Evolutionary conservation across 164 flowering plant species (phyloP).

Genomic region (Malania oleifera): DNA sequence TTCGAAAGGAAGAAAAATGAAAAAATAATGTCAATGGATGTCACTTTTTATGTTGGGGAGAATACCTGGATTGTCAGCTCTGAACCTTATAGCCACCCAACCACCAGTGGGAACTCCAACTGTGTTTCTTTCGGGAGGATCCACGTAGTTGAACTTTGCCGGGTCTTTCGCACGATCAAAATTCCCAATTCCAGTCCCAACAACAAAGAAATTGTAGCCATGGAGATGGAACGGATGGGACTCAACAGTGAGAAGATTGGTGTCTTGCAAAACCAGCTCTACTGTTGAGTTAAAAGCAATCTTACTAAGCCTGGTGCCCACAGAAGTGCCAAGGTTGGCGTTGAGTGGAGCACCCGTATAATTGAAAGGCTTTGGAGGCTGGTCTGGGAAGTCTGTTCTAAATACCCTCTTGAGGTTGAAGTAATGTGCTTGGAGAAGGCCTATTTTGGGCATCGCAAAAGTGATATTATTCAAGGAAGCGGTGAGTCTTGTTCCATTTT

Average conservation of each 20-base stretch:
- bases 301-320: slow-evolving; percentile 26
- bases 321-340: slow-evolving; percentile 19
- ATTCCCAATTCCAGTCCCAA: slow-evolving; percentile 29
- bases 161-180: slow-evolving; percentile 24
- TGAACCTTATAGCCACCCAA: too few relatives aligned
- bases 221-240: slow-evolving; percentile 36
- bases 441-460: slow-evolving; percentile 26
- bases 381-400: slow-evolving; percentile 26
- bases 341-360: slow-evolving; percentile 30
- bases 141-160: too few relatives aligned
- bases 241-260: slow-evolving; percentile 28
- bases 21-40: too few relatives aligned
- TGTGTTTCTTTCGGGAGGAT: too few relatives aligned
- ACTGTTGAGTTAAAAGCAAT: slow-evolving; percentile 23
- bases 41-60: too few relatives aligned
- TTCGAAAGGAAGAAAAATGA: too few relatives aligned
- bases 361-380: slow-evolving; percentile 20
- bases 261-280: slow-evolving; percentile 29
- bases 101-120: too few relatives aligned
- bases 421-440: slow-evolving; percentile 29
- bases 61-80: slow-evolving; percentile 27
- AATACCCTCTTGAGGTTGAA: slow-evolving; percentile 23
- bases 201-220: slow-evolving; percentile 29
- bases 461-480: slow-evolving; percentile 31
- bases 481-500: slow-evolving; percentile 18